Percentiles rank a stretch among this genome's conserved stretches.
Evolutionary conservation across 2,329 filamentous ascomycete species (phyloP).

Genomic region (Ilyonectria sp.): DNA sequence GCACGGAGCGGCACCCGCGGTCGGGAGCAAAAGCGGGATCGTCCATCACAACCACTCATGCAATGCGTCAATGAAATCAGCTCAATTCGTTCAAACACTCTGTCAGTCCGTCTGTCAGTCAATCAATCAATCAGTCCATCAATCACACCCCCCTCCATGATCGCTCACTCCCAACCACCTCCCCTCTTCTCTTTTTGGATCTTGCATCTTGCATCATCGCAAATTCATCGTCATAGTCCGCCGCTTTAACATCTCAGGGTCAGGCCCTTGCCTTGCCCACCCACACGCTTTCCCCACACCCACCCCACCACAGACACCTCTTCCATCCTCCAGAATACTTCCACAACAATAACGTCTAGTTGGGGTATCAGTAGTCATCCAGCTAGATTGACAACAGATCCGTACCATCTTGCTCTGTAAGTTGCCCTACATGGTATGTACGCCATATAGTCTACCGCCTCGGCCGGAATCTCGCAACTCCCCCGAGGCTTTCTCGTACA

Average conservation of each 20-base stretch:
- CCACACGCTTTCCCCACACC: not conserved
- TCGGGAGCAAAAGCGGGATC: not conserved
- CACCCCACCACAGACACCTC: not conserved
- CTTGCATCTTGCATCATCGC: constrained; percentile 17
- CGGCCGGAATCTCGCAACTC: not conserved
- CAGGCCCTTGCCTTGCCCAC: not conserved
- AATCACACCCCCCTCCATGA: not conserved
- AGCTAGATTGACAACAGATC: not conserved
- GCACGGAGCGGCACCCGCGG: not conserved
- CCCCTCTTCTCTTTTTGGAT: not conserved
- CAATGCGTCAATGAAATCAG: not conserved
- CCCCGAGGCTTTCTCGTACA: constrained; percentile 16
- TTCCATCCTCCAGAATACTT: not conserved
- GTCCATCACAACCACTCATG: not conserved
- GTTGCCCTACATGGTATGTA: not conserved
- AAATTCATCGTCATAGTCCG: constrained; percentile 14
- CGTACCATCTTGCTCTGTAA: not conserved
- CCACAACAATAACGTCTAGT: not conserved
- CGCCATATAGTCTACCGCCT: not conserved
- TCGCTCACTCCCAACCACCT: not conserved
- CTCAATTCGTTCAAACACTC: not conserved
- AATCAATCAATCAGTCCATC: not conserved
- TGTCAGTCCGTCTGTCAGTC: not conserved
- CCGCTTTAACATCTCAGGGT: constrained; percentile 13
- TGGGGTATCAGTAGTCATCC: not conserved